A percentile compares a stretch with the other conserved stretches of the same genome.
phyloP scores from a whole-genome alignment of 2,329 filamentous ascomycete species.

The Knufia petricola region DNA sequence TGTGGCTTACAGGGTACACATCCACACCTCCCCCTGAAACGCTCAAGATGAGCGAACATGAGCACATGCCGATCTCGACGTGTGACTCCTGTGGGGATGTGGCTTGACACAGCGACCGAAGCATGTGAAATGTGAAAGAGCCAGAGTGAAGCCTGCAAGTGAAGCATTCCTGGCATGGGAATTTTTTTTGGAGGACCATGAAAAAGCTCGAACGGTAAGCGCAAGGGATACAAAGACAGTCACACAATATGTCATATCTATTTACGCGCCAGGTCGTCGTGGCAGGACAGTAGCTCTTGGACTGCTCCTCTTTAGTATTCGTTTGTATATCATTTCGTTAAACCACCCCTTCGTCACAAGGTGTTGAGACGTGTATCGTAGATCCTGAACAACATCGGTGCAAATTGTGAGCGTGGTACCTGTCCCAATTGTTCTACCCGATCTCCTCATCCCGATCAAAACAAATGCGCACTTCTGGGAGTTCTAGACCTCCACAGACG shows the following conservation, averaged over 20 bases:
- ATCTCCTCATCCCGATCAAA: constrained; percentile 11
- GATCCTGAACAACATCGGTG: background rate
- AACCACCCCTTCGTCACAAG: background rate
- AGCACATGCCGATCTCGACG: background rate
- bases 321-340: background rate
- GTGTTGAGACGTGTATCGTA: background rate
- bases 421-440: background rate
- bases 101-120: background rate
- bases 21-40: background rate
- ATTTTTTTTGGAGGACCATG: no score
- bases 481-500: constrained; percentile 20
- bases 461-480: constrained; percentile 25
- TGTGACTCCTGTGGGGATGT: no score
- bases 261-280: background rate
- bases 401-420: background rate
- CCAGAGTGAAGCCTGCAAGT: no score
- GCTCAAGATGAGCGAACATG: no score
- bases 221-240: no score
- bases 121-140: background rate
- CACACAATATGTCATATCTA: background rate
- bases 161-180: no score
- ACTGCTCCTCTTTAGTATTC: no score
- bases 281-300: background rate
- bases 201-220: no score
- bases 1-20: background rate